Conservation (phyloP, 192 early-diverging fungal genomes). For the Anaeromyces robustus region DNA sequence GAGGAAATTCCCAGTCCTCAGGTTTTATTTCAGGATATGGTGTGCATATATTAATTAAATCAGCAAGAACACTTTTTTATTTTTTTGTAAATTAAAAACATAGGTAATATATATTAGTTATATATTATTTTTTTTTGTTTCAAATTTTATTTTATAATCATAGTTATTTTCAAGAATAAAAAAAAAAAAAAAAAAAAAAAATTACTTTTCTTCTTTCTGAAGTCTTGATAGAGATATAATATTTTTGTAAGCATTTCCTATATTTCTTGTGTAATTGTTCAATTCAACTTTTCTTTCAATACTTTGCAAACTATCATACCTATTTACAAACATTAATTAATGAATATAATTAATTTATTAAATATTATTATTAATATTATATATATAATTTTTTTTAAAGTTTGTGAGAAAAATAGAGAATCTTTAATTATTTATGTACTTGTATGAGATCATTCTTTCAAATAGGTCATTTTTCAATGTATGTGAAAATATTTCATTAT, state of each 20-base stretch:
- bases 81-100: too few species aligned
- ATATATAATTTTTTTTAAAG: neutral
- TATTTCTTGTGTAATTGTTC: conserved; percentile 16
- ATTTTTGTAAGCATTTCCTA: conserved; percentile 14
- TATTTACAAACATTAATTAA: neutral
- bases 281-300: conserved; percentile 19
- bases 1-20: conserved; percentile 15
- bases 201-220: conserved; percentile 10
- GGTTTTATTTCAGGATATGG: conserved; percentile 11
- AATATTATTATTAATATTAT: neutral
- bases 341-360: neutral
- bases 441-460: conserved; percentile 12
- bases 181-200: too few species aligned
- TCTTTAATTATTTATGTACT: conserved; percentile 8
- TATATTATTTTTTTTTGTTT: too few species aligned
- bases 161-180: too few species aligned
- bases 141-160: too few species aligned
- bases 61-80: conserved; percentile 8
- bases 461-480: conserved; percentile 18
- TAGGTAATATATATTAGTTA: too few species aligned
- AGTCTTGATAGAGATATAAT: conserved; percentile 10
- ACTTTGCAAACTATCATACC: neutral
- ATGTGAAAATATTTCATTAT: conserved; percentile 15
- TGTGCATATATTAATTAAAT: conserved; percentile 29
- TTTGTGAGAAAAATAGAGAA: too few species aligned